Conservation (phyloP, 768 basidiomycete species). For the Trametes maxima region DNA sequence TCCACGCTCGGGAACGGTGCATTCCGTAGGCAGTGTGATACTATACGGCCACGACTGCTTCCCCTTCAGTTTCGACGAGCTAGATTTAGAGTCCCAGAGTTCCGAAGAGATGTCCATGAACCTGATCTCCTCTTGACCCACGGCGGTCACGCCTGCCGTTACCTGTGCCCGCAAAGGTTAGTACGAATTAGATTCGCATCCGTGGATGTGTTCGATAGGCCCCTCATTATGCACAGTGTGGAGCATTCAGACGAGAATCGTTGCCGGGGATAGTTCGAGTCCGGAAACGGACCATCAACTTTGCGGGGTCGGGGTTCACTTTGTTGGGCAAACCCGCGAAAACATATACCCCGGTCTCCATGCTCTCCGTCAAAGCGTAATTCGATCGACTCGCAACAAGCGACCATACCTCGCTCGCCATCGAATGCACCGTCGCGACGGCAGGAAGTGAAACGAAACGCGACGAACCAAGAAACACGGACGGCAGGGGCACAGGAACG, state of each 20-base stretch:
- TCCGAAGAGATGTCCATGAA: constrained; percentile 48
- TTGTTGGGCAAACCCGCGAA: too few relatives aligned
- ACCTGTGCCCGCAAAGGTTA: constrained; percentile 36
- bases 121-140: constrained; percentile 54
- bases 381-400: not conserved
- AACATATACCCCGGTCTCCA: too few relatives aligned
- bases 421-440: too few relatives aligned
- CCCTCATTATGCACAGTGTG: too few relatives aligned
- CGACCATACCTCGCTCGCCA: too few relatives aligned
- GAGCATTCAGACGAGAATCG: too few relatives aligned
- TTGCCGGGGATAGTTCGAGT: too few relatives aligned
- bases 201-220: not conserved
- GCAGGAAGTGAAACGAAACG: too few relatives aligned
- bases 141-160: constrained; percentile 49
- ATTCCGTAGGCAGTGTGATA: constrained; percentile 48
- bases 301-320: too few relatives aligned
- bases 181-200: not conserved
- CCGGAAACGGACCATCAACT: too few relatives aligned
- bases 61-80: constrained; percentile 43
- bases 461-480: too few relatives aligned
- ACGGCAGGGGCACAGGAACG: not conserved
- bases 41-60: constrained; percentile 51
- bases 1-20: constrained; percentile 38
- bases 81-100: constrained; percentile 43
- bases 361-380: not conserved